These are phyloP conservation scores for Vitis hybrid DNA, from an alignment of 177 flowering plant genomes.

Conservation along the genomic window DNA sequence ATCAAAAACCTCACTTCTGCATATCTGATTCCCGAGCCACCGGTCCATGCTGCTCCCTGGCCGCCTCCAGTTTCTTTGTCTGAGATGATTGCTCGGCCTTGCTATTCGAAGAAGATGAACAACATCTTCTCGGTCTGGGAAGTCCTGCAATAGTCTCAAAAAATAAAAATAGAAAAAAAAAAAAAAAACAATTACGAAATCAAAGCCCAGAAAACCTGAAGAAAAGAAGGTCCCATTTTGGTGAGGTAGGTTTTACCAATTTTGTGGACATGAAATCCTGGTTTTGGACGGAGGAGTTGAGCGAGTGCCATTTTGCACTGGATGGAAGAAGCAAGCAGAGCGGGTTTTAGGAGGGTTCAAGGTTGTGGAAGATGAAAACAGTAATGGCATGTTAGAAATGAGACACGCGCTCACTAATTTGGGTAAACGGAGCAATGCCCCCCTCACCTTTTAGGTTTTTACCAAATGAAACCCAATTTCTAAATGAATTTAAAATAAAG, in stretches of 20 bases:
- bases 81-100: neutral
- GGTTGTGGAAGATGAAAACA: no score
- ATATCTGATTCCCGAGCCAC: neutral
- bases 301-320: slow-evolving; percentile 16
- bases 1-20: neutral
- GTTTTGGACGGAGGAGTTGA: slow-evolving; percentile 15
- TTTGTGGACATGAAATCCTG: slow-evolving; percentile 5
- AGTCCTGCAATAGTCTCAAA: neutral
- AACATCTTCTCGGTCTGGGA: neutral
- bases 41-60: neutral
- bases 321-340: no score
- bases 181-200: neutral
- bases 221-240: neutral
- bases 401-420: no score
- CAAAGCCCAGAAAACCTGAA: neutral
- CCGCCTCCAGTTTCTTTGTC: neutral
- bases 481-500: no score
- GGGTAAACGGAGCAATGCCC: no score
- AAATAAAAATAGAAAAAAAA: no score
- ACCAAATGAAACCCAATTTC: no score
- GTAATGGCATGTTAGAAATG: no score
- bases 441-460: no score
- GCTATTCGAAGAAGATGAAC: neutral
- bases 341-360: no score
- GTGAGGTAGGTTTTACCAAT: slow-evolving; percentile 10